Evolutionary conservation across 2,329 filamentous ascomycete species (phyloP).

Genomic region (Cordyceps cateniannulata): DNA sequence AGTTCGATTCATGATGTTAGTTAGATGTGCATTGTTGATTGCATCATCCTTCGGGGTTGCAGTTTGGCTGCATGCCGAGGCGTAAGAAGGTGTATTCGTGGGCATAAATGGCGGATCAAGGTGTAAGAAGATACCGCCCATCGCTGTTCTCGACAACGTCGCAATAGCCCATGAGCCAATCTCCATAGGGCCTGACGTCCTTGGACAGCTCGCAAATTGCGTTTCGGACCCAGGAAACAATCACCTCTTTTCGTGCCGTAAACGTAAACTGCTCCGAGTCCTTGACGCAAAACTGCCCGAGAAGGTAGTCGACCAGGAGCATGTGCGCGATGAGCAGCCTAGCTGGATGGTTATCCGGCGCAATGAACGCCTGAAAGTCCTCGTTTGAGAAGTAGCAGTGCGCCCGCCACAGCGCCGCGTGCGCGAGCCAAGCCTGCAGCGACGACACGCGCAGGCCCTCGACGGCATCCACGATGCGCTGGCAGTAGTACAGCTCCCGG

Average conservation of each 20-base stretch:
- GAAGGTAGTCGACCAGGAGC: conserved; percentile 27
- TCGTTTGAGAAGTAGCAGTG: conserved; percentile 19
- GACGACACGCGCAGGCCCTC: conserved; percentile 15
- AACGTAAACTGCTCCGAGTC: conserved; percentile 18
- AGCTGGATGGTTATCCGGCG: conserved; percentile 23
- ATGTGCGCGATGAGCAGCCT: conserved; percentile 31
- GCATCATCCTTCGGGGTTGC: neutral
- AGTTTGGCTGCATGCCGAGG: neutral
- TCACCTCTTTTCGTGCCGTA: conserved; percentile 19
- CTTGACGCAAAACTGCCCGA: conserved; percentile 20
- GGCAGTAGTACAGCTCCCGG: conserved; percentile 17
- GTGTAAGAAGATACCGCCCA: conserved; percentile 22
- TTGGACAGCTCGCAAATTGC: conserved; percentile 18
- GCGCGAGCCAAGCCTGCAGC: conserved; percentile 18
- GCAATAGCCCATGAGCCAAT: conserved; percentile 21
- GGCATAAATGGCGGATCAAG: conserved; percentile 12
- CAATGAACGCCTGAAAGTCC: conserved; percentile 26
- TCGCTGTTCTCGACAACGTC: conserved; percentile 19
- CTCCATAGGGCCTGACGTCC: conserved; percentile 13
- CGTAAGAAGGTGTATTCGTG: too few species aligned
- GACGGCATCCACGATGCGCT: conserved; percentile 15
- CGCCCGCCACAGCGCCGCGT: conserved; percentile 18
- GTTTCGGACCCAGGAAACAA: conserved; percentile 21
- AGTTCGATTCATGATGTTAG: too few species aligned
- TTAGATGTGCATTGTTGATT: neutral